A percentile compares a stretch with the other conserved stretches of the same genome.
Conservation (phyloP, 164 flowering plant genomes). For the Vitis rupestris region DNA sequence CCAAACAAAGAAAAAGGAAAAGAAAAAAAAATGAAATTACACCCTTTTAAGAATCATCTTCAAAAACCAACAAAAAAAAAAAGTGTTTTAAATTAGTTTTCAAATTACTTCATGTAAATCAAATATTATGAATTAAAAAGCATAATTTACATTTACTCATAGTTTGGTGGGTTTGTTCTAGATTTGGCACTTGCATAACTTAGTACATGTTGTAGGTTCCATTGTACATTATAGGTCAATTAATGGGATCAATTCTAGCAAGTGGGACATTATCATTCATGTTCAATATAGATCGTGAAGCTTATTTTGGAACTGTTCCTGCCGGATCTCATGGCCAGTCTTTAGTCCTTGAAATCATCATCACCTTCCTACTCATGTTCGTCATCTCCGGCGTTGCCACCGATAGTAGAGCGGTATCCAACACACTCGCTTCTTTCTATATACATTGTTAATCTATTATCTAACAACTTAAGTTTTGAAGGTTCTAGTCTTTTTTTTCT, state of each 20-base stretch:
- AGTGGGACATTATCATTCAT: slow-evolving; percentile 30
- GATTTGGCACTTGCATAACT: background rate
- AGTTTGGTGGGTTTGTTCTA: too few species aligned
- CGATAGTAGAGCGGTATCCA: slow-evolving; percentile 37
- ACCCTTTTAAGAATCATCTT: too few species aligned
- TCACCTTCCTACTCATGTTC: slow-evolving; percentile 54
- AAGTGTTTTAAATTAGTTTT: too few species aligned
- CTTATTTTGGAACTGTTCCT: slow-evolving; percentile 50
- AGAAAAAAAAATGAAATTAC: too few species aligned
- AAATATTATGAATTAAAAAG: too few species aligned
- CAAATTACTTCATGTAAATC: too few species aligned
- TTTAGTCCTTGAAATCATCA: slow-evolving; percentile 40
- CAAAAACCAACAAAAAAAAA: too few species aligned
- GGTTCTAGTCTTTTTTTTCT: too few species aligned
- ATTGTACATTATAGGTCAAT: slow-evolving; percentile 31
- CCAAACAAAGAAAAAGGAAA: too few species aligned
- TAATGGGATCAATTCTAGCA: slow-evolving; percentile 45
- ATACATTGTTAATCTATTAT: too few species aligned
- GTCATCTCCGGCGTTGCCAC: slow-evolving; percentile 50
- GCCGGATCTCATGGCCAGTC: slow-evolving; percentile 42
- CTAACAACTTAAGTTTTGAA: slow-evolving; percentile 4
- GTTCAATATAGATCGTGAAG: slow-evolving; percentile 22
- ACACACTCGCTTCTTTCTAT: too few species aligned
- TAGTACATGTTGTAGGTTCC: slow-evolving; percentile 32
- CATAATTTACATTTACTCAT: too few species aligned